Base-by-base conservation (phyloP, 2,329 filamentous ascomycete genomes). In the Fusarium caatingaense region DNA sequence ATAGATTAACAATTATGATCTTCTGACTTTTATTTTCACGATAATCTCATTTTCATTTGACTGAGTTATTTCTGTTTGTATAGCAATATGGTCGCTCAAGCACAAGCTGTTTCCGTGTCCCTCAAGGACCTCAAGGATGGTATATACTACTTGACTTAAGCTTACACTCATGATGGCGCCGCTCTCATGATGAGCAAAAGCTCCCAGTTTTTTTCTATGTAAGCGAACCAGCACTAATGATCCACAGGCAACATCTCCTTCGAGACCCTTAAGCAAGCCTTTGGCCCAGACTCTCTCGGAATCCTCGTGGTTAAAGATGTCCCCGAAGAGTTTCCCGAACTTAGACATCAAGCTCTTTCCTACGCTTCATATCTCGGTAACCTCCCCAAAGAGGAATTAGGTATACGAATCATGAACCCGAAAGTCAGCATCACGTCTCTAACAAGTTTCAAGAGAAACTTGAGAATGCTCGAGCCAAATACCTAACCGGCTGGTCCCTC, bases 301-400 rank as follows among this genome's bases (percentile, higher is more conserved):
- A 97, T 99, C 55, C 91, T 99, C 58, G 84, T 98, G n/a, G 94
- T 99, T 49, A 93, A 92, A 77, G 93, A 94, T 77, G 88, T 98
- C 0, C 93, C 94, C 0, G 68, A 85, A 8, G 84, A 88, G 55
- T 99, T 97, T 74, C 80, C 86, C 16, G 81, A 86, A n/a, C 83
- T 98, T 45, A 88, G 96, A 65, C 87, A 87, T 63, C 87, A 87
- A 64, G 87, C 97, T 4, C 86, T 99, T 9, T 96, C 93, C 1
- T 96, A 96, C 78, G 90, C 94, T 6, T 97, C 93, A 0, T 96
- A 97, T 77, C 88, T 98, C 41, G 96, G 93, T 34, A 94, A 94
- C 69, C 85, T 98, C 7, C 87, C 93, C 8, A 81, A 86, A 27
- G 81, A 87, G 16, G 89, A 94, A 72, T 86, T 98, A 28, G 89